phyloP scores from a whole-genome alignment of 1,284 basidiomycete genomes.

The Cutaneotrichosporon sp. region DNA sequence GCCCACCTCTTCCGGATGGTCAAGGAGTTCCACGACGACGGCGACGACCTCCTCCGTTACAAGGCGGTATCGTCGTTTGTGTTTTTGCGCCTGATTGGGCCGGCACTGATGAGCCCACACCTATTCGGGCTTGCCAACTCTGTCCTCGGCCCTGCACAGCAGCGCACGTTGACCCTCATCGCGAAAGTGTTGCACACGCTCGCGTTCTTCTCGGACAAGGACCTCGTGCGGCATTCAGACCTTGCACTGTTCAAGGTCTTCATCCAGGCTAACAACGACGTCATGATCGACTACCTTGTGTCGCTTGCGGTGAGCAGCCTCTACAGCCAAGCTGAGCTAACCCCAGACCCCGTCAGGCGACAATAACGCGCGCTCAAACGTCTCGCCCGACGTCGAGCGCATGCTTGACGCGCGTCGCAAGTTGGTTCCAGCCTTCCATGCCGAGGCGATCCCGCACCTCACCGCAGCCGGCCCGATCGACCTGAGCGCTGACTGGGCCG shows the following conservation, averaged over 20 bases:
- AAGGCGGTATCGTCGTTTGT: conserved; percentile 44
- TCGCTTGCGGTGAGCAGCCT: conserved; percentile 14
- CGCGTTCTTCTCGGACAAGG: conserved; percentile 37
- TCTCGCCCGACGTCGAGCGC: conserved; percentile 11
- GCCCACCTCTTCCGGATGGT: conserved; percentile 31
- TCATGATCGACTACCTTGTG: conserved; percentile 37
- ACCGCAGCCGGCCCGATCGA: conserved; percentile 35
- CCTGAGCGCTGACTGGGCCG: conserved; percentile 29
- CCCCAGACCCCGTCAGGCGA: conserved; percentile 26
- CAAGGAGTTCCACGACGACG: conserved; percentile 30
- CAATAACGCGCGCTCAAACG: background rate
- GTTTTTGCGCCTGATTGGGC: conserved; percentile 41
- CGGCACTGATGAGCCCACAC: conserved; percentile 40
- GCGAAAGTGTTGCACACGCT: conserved; percentile 40
- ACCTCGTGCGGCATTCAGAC: conserved; percentile 30
- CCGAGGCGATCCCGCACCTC: conserved; percentile 23
- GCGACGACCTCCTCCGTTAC: conserved; percentile 29
- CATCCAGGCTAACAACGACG: conserved; percentile 27
- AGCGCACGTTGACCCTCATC: conserved; percentile 31
- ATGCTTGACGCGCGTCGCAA: conserved; percentile 24
- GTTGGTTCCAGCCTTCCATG: conserved; percentile 19
- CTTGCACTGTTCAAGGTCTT: conserved; percentile 27
- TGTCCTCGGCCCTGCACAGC: conserved; percentile 22
- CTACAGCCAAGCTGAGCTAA: background rate
- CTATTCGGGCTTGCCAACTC: conserved; percentile 35